A percentile compares a stretch with the other conserved stretches of the same genome.
Conservation (phyloP, 2,329 filamentous ascomycete genomes). For the Colletotrichum cereale region DNA sequence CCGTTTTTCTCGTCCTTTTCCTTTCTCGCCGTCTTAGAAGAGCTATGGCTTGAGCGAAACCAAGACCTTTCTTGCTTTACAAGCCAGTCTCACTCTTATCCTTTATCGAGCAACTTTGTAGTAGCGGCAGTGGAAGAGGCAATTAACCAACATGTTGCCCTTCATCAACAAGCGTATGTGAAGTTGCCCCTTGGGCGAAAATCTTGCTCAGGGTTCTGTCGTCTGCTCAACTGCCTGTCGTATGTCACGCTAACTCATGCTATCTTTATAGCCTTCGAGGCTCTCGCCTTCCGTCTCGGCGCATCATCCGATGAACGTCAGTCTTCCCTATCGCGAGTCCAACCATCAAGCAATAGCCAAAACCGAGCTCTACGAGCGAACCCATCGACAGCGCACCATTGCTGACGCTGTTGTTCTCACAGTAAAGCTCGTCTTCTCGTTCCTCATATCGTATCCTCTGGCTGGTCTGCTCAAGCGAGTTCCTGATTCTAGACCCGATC, state of each 20-base stretch:
- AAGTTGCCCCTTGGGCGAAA: neutral
- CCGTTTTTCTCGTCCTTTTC: neutral
- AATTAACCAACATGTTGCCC: conserved; percentile 45
- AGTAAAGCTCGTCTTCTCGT: conserved; percentile 95
- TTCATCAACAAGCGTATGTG: conserved; percentile 47
- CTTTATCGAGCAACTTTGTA: neutral
- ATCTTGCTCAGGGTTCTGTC: neutral
- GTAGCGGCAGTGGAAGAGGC: neutral
- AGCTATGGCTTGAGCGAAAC: conserved; percentile 3
- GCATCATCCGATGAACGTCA: conserved; percentile 61
- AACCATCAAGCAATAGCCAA: neutral
- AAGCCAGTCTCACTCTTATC: conserved; percentile 1
- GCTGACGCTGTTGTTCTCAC: conserved; percentile 27
- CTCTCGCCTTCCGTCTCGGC: conserved; percentile 56
- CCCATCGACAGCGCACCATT: neutral
- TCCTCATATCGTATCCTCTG: conserved; percentile 92
- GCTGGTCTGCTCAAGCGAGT: conserved; percentile 90
- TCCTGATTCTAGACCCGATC: conserved; percentile 83
- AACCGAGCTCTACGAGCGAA: conserved; percentile 50
- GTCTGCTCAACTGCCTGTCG: neutral
- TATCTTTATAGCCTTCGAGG: conserved; percentile 56
- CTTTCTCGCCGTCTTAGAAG: neutral
- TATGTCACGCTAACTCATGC: conserved; percentile 21
- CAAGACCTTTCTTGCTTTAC: neutral
- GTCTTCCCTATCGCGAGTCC: conserved; percentile 41